Base-by-base conservation (phyloP, 2,329 filamentous ascomycete species). In the Pochonia chlamydosporia region DNA sequence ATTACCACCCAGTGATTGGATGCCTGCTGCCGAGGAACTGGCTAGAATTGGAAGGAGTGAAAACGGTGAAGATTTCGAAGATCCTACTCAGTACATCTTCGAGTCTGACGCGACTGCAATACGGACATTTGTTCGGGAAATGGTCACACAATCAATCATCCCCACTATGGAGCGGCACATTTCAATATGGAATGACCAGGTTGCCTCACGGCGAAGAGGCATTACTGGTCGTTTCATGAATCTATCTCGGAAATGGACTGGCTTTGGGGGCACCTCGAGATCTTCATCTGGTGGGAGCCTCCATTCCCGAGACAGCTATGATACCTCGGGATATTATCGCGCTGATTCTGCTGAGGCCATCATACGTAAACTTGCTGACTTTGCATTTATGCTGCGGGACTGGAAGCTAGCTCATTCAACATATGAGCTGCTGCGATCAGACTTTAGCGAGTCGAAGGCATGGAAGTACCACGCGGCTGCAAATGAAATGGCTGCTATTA, bases 121-220 rank as follows among this genome's bases (percentile, higher is more conserved):
- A 51, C 85, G 84, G 45, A 87, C 87, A 0, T 95, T 99, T 63
- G 81, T 97, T 50, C 84, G 93, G 26, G 95, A 99, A 64, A 88
- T 99, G 75, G 88, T 96, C 7, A 93, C 87, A 1, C 92, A 97
- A 63, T 97, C 92, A 2, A 83, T 99, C 44, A 78, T 99, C 48
- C 93, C 95, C 1, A 91, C 88, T 35, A 99, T 99, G 95, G 93
- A 99, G 67, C 85, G 92, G 47, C 84, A 87, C 54, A 81, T 95
- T 10, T 85, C 89, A 5, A 76, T 90, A 5, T 99, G 93, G 95
- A 99, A 99, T 60, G 93, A 99, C 59, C 92, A 97, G 65, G 87
- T 97, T 23, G 91, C 92, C 14, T 96, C 95, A 11, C 81, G 89
- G 49, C 79, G 95, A 48, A 84, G 89, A 59, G 95, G 95, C 13